Base-by-base conservation (phyloP, 2,329 filamentous ascomycete species). In the Helotiales sp. region DNA sequence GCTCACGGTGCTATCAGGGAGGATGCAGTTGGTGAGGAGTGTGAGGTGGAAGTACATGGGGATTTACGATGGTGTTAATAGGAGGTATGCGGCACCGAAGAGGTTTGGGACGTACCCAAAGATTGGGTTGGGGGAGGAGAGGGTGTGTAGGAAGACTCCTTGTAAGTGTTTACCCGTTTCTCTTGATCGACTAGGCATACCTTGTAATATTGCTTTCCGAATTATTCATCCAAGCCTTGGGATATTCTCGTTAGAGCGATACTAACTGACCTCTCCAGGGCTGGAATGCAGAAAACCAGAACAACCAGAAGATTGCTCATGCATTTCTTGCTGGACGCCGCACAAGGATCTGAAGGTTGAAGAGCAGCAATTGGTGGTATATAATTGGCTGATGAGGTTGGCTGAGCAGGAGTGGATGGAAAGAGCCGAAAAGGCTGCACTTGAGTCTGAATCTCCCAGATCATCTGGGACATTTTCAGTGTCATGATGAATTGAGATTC, bases 1-100 rank as follows among this genome's bases (percentile, higher is more conserved):
- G 2, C 54, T 62, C 19, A 60, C 51, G 1, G 27, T 64, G 5
- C 47, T 62, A 1, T 60, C 62, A 2, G 54, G 61, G 8, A 52
- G 55, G n/a, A 55, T 64, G 29, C 29, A 17, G 9, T 22, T 60
- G 1, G 59, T 64, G 3, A 54, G 22, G 12, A 40, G 50, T 10
- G 52, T 56, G 5, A 33, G 34, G 9, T 59, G 60, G 58, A 58
- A 54, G 58, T 55, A 47, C 6, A n/a, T 5, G 15, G 17, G 24
- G 3, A 25, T 29, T 29, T 52, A 50, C 22, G 30, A 25, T n/a
- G 12, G 19, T 3, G 12, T 44, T 1, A 25, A 44, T 13, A 9
- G 22, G 15, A 10, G 10, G 10, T 25, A 44, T 44, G 5, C 27
- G 1, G 24, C 40, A 6, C 19, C 9, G 3, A 24, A 25, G n/a